Conservation (phyloP, 306 rosid genomes). For the Vicia faba region DNA sequence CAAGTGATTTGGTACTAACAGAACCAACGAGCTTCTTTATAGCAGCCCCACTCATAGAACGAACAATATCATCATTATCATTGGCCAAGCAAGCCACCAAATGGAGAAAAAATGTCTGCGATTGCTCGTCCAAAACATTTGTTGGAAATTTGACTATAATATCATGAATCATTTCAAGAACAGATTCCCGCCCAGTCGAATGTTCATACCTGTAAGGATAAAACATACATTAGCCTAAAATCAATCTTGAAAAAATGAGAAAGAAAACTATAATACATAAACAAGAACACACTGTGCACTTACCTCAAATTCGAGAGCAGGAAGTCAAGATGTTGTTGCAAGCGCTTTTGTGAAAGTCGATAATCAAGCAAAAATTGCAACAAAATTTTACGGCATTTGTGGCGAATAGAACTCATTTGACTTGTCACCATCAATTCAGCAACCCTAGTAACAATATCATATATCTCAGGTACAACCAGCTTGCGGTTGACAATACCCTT, state of each 20-base stretch:
- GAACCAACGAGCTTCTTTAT: slow-evolving; percentile 66
- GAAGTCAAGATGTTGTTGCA: slow-evolving; percentile 80
- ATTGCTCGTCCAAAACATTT: slow-evolving; percentile 71
- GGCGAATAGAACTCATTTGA: slow-evolving; percentile 76
- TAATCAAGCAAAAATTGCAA: slow-evolving; percentile 86
- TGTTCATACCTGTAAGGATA: slow-evolving; percentile 71
- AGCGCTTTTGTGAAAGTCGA: slow-evolving; percentile 66
- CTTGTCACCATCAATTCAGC: slow-evolving; percentile 92
- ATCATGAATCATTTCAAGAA: slow-evolving; percentile 88
- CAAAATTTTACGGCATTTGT: slow-evolving; percentile 75
- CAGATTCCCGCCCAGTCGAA: slow-evolving; percentile 82
- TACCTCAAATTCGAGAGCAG: slow-evolving; percentile 80
- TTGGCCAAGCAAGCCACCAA: slow-evolving; percentile 86
- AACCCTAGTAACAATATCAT: slow-evolving; percentile 78
- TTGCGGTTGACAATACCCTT: slow-evolving; percentile 79
- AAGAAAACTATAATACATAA: slow-evolving; percentile 5
- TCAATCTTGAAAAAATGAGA: not conserved
- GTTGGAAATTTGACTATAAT: slow-evolving; percentile 72
- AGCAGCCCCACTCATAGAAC: slow-evolving; percentile 79
- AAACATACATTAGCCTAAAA: slow-evolving; percentile 16
- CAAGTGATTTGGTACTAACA: slow-evolving; percentile 54
- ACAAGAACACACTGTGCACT: slow-evolving; percentile 27
- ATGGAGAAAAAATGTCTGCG: slow-evolving; percentile 73
- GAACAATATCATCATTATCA: slow-evolving; percentile 73
- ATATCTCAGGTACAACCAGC: slow-evolving; percentile 80